phyloP scores from a whole-genome alignment of 257 asterid genomes.

The Solanum acaule region DNA sequence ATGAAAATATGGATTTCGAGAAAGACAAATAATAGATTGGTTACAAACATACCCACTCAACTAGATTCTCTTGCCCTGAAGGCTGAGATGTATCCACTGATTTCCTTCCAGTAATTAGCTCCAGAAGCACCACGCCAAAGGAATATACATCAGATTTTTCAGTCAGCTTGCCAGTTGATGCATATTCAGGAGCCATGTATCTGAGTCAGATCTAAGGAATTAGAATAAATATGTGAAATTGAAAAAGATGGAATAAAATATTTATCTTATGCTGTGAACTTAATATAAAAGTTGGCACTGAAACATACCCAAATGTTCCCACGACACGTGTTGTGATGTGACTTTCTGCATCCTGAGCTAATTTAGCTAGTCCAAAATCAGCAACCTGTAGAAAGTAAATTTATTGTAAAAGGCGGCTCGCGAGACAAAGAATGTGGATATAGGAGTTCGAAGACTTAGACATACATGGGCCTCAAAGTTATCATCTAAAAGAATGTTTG shows the following conservation, averaged over 20 bases:
- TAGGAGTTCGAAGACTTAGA: neutral
- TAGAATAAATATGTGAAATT: neutral
- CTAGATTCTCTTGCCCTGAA: constrained; percentile 79
- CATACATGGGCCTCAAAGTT: constrained; percentile 88
- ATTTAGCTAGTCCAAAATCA: constrained; percentile 91
- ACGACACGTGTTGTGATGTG: constrained; percentile 79
- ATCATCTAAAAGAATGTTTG: constrained; percentile 75
- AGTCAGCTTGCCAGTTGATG: constrained; percentile 85
- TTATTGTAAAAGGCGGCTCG: neutral
- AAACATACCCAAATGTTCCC: constrained; percentile 91
- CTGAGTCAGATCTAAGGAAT: constrained; percentile 26
- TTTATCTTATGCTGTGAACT: neutral
- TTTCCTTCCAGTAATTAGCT: constrained; percentile 82
- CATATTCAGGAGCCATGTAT: constrained; percentile 98
- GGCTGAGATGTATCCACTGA: constrained; percentile 92
- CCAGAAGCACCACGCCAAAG: constrained; percentile 86
- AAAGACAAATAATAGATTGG: neutral
- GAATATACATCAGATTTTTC: constrained; percentile 86
- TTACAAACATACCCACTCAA: constrained; percentile 74
- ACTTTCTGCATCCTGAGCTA: constrained; percentile 76
- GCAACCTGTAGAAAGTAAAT: constrained; percentile 53
- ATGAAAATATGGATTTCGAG: neutral
- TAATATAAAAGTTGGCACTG: neutral
- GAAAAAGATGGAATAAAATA: neutral
- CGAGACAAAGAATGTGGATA: neutral